A percentile compares a stretch with the other conserved stretches of the same genome.
These are phyloP conservation scores for Amanita pallidorosea DNA, from an alignment of 768 basidiomycete species.

Conservation along the genomic window DNA sequence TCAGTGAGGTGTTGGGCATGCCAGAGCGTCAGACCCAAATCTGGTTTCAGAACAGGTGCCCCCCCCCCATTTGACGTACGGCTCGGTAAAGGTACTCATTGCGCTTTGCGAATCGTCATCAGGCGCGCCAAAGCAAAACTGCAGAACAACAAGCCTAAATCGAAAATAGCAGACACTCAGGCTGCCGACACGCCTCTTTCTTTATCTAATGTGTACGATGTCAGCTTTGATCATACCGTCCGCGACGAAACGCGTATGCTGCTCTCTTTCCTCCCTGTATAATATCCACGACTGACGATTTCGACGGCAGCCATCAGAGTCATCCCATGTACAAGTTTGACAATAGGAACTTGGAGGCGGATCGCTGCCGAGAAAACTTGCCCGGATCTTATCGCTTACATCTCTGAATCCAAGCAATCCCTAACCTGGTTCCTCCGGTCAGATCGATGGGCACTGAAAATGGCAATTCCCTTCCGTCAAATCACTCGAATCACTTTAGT, in stretches of 20 bases:
- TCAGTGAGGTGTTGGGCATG: constrained; percentile 68
- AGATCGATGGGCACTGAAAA: constrained; percentile 68
- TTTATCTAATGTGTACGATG: constrained; percentile 40
- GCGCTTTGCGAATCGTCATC: neutral
- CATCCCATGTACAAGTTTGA: constrained; percentile 66
- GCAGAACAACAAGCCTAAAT: constrained; percentile 44
- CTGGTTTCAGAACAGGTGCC: constrained; percentile 83
- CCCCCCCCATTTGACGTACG: constrained; percentile 6
- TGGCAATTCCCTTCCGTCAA: constrained; percentile 66
- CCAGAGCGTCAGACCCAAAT: constrained; percentile 83
- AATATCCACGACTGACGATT: neutral
- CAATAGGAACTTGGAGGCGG: constrained; percentile 72
- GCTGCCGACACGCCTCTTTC: constrained; percentile 42
- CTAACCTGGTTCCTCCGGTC: constrained; percentile 76
- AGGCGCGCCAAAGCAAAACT: constrained; percentile 81
- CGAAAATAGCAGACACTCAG: constrained; percentile 21
- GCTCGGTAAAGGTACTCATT: constrained; percentile 3
- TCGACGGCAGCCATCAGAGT: constrained; percentile 52
- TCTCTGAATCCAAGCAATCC: constrained; percentile 54
- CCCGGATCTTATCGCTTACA: constrained; percentile 67
- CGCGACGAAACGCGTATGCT: constrained; percentile 70
- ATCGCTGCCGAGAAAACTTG: constrained; percentile 43
- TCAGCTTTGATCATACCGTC: constrained; percentile 52
- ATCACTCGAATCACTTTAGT: constrained; percentile 50
- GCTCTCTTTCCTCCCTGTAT: neutral